Conservation (phyloP, 345 rosid species). For the Punica granatum region DNA sequence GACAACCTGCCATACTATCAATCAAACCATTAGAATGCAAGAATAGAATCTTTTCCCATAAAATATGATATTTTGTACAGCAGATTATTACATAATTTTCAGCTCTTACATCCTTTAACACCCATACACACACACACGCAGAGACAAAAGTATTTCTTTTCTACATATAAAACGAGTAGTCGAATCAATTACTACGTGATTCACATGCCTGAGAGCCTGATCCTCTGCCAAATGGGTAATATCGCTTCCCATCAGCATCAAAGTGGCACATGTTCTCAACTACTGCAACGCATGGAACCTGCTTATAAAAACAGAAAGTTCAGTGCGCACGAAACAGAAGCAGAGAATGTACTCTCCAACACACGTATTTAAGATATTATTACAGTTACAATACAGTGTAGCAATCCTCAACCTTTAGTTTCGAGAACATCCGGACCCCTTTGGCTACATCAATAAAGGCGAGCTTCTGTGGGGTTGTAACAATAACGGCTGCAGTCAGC, state of each 20-base stretch:
- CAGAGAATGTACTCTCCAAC: not conserved
- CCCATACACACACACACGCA: too few relatives aligned
- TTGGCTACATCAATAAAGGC: constrained; percentile 96
- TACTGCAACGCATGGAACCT: constrained; percentile 96
- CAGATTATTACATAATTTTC: not conserved
- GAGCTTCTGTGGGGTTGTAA: constrained; percentile 94
- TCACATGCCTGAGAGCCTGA: constrained; percentile 84
- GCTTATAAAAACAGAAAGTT: constrained; percentile 1
- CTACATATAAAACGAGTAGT: not conserved
- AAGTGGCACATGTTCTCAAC: constrained; percentile 98
- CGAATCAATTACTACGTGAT: not conserved
- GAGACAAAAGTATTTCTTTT: too few relatives aligned
- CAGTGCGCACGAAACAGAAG: not conserved
- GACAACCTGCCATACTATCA: constrained; percentile 50
- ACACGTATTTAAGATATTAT: not conserved
- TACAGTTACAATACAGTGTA: not conserved
- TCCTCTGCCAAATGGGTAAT: constrained; percentile 95
- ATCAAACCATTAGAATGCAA: not conserved
- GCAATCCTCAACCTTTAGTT: constrained; percentile 63
- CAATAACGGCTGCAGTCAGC: constrained; percentile 89
- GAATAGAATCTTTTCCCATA: not conserved
- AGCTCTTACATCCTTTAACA: not conserved
- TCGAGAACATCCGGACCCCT: constrained; percentile 98
- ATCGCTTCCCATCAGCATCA: constrained; percentile 92
- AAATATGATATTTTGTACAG: not conserved